Percentiles rank a stretch among this genome's conserved stretches.
phyloP scores from a whole-genome alignment of 257 asterid species.

The Fraxinus excelsior region DNA sequence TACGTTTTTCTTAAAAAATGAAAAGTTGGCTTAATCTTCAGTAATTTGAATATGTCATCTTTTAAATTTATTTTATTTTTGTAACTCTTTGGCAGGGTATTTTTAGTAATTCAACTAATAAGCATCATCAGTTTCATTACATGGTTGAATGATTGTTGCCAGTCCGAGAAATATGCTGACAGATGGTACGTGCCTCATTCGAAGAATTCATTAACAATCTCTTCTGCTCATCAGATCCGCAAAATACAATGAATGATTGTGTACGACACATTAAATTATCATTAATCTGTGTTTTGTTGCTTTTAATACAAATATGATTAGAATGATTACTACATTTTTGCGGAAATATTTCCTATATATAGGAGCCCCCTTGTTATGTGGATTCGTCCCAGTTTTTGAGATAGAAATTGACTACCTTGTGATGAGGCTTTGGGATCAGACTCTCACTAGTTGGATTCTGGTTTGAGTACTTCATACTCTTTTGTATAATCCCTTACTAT shows the following conservation, averaged over 20 bases:
- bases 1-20: neutral
- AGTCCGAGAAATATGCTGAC: conserved; percentile 42
- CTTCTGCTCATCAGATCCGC: neutral
- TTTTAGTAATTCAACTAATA: conserved; percentile 49
- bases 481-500: no score
- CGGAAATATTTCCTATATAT: no score
- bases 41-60: neutral
- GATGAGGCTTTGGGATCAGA: neutral
- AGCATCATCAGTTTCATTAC: conserved; percentile 58
- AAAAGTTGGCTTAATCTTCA: neutral
- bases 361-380: no score
- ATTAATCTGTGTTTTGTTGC: no score
- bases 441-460: neutral
- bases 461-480: neutral
- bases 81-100: conserved; percentile 36
- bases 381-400: no score
- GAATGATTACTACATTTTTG: no score
- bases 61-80: neutral
- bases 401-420: no score
- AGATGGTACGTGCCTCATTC: conserved; percentile 40
- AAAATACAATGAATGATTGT: neutral
- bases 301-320: no score
- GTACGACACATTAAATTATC: no score
- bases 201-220: neutral
- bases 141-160: conserved; percentile 49